Evolutionary conservation across 179 eudicot genomes (phyloP).

Genomic region (Heliamphora pulchella): DNA sequence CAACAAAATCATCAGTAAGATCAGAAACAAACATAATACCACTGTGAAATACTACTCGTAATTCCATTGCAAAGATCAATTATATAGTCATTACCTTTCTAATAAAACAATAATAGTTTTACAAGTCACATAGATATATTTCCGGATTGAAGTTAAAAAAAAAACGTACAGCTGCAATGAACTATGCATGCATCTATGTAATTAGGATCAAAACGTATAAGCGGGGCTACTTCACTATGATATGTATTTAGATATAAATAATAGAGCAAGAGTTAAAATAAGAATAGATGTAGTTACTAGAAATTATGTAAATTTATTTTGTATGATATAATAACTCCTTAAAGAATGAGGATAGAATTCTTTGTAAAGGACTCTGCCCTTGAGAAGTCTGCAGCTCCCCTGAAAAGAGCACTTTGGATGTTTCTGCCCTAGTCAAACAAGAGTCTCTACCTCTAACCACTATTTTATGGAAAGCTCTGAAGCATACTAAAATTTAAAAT

Average conservation of each 20-base stretch:
- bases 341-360: too few relatives aligned
- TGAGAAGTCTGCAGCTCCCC: too few relatives aligned
- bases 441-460: not conserved
- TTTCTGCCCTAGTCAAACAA: not conserved
- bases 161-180: not conserved
- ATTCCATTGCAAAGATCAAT: not conserved
- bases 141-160: not conserved
- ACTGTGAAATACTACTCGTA: not conserved
- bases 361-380: too few relatives aligned
- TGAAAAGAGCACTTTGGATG: not conserved
- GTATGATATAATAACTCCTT: too few relatives aligned
- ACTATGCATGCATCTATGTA: not conserved
- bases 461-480: not conserved
- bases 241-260: not conserved
- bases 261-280: too few relatives aligned
- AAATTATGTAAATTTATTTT: not conserved
- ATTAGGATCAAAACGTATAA: not conserved
- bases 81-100: too few relatives aligned
- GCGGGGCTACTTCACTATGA: too few relatives aligned
- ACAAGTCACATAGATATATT: not conserved
- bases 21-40: not conserved
- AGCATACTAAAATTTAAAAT: not conserved
- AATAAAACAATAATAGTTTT: not conserved
- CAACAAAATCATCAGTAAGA: not conserved
- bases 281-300: not conserved